Evolutionary conservation across 495 filamentous ascomycete species (phyloP).

Genomic region (Xylaria venustula): DNA sequence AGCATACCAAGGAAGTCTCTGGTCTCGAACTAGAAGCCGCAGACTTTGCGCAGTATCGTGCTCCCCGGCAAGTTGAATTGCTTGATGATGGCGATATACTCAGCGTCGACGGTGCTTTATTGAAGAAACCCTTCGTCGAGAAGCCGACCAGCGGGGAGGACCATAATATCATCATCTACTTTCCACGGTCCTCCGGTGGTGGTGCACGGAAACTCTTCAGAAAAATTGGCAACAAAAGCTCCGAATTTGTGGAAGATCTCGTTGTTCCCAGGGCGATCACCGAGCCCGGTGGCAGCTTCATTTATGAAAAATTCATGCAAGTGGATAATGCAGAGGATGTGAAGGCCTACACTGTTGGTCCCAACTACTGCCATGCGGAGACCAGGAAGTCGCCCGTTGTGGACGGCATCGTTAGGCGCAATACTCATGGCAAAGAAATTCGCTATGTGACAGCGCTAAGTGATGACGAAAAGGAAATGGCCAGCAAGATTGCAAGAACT

Average conservation of each 20-base stretch:
- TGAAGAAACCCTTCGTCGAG: constrained; percentile 95
- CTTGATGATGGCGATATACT: constrained; percentile 85
- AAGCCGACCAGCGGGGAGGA: constrained; percentile 98
- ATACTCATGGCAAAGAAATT: constrained; percentile 95
- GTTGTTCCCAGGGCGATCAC: constrained; percentile 74
- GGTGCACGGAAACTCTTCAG: constrained; percentile 91
- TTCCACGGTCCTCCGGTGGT: constrained; percentile 76
- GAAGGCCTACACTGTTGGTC: constrained; percentile 96
- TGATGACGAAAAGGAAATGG: constrained; percentile 79
- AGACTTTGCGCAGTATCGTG: constrained; percentile 61
- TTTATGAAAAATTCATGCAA: constrained; percentile 95
- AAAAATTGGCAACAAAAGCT: constrained; percentile 97
- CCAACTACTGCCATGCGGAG: constrained; percentile 92
- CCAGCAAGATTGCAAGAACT: constrained; percentile 81
- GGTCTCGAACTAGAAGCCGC: constrained; percentile 76
- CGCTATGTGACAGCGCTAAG: constrained; percentile 86
- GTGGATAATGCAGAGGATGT: constrained; percentile 97
- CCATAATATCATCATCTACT: constrained; percentile 98
- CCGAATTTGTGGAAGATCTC: constrained; percentile 79
- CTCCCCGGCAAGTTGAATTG: constrained; percentile 73
- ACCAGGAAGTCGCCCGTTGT: constrained; percentile 96
- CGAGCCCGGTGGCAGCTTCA: constrained; percentile 75
- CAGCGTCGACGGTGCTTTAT: constrained; percentile 74
- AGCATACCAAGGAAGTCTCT: constrained; percentile 73
- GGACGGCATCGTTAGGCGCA: constrained; percentile 90